Percentiles rank a stretch among this genome's conserved stretches.
Evolutionary conservation across 192 early-diverging fungal genomes (phyloP).

Genomic region (Cetraspora pellucida): DNA sequence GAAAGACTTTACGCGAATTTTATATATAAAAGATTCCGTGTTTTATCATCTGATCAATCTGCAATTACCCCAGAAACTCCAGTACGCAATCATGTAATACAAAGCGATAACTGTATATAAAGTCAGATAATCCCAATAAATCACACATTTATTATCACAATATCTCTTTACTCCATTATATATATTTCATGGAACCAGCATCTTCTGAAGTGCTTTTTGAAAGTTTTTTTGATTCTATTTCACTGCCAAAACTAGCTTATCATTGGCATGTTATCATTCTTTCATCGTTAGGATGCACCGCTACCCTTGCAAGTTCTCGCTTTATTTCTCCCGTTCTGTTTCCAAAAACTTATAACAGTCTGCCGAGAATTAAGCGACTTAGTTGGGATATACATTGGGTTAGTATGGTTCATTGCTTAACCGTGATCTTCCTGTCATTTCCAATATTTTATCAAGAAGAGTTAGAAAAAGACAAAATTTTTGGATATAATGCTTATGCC

Average conservation of each 20-base stretch:
- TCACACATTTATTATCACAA: too few species aligned
- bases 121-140: too few species aligned
- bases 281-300: slow-evolving; percentile 52
- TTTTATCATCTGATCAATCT: too few species aligned
- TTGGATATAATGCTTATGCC: slow-evolving; percentile 70
- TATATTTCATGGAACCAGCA: too few species aligned
- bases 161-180: too few species aligned
- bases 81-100: too few species aligned
- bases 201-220: background rate
- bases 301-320: slow-evolving; percentile 63
- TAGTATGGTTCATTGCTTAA: slow-evolving; percentile 74
- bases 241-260: slow-evolving; percentile 55
- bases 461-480: slow-evolving; percentile 67
- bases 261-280: slow-evolving; percentile 68
- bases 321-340: slow-evolving; percentile 65
- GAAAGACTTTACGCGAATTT: too few species aligned
- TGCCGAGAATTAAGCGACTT: slow-evolving; percentile 57
- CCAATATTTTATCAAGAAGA: slow-evolving; percentile 70
- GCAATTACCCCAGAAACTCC: too few species aligned
- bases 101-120: too few species aligned
- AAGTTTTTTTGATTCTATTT: slow-evolving; percentile 52
- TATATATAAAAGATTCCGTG: too few species aligned
- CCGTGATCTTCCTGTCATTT: slow-evolving; percentile 63
- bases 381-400: slow-evolving; percentile 73
- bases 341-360: slow-evolving; percentile 63